These are phyloP conservation scores for Metrosideros polymorpha DNA, from an alignment of 441 rosid species.

Conservation along the genomic window DNA sequence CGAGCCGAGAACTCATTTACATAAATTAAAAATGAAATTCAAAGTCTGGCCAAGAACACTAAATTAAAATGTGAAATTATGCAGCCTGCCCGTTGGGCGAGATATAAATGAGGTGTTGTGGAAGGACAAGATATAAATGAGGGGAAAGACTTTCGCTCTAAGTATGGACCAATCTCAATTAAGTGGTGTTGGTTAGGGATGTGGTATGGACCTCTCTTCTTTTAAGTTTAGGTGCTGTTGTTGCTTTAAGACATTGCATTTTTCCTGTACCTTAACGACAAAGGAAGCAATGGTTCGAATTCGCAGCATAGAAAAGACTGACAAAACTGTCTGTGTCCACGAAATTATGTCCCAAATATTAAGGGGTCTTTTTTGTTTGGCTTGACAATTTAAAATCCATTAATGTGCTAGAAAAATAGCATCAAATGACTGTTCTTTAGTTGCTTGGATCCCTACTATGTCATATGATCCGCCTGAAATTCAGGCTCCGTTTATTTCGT, in stretches of 20 bases:
- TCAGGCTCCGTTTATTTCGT: accelerated
- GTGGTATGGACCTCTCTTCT: not conserved
- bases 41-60: not conserved
- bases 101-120: not conserved
- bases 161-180: not conserved
- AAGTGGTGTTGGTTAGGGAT: not conserved
- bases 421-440: not conserved
- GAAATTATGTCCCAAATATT: not conserved
- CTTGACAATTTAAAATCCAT: not conserved
- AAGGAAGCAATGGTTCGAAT: not conserved
- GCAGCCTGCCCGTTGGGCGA: not conserved
- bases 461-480: too few relatives aligned
- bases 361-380: not conserved
- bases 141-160: not conserved
- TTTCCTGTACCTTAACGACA: not conserved
- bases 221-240: not conserved
- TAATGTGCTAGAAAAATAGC: not conserved
- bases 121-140: not conserved
- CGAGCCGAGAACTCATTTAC: not conserved
- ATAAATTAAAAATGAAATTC: not conserved
- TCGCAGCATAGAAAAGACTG: not conserved
- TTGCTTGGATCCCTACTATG: too few relatives aligned
- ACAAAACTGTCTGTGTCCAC: not conserved
- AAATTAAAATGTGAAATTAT: not conserved
- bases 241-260: not conserved